These are phyloP conservation scores for Themeda triandra DNA, from an alignment of 176 grass and related monocot species.

Conservation along the genomic window DNA sequence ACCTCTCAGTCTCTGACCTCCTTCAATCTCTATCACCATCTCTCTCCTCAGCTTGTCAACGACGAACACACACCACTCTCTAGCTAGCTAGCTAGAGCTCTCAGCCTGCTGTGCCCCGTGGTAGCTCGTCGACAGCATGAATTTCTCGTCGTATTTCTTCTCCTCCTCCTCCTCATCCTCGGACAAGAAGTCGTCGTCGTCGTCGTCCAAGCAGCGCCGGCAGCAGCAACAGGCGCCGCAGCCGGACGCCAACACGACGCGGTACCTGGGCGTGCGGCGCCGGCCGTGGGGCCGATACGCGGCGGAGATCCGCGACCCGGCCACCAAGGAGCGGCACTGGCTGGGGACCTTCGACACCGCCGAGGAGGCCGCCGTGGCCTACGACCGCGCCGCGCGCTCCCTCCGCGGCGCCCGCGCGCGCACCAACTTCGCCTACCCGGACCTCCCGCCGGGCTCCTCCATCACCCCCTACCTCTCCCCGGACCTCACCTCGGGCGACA, in stretches of 20 bases:
- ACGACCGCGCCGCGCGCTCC: slow-evolving; percentile 85
- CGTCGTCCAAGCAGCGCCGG: slow-evolving; percentile 55
- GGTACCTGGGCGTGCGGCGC: slow-evolving; percentile 80
- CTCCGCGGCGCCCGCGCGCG: slow-evolving; percentile 74
- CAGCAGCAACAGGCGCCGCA: slow-evolving; percentile 37
- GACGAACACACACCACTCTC: not conserved
- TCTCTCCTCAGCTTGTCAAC: slow-evolving; percentile 32
- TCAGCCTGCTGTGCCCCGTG: not conserved
- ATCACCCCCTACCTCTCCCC: slow-evolving; percentile 95
- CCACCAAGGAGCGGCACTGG: slow-evolving; percentile 96
- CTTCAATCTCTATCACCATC: not conserved
- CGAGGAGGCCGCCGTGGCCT: slow-evolving; percentile 92
- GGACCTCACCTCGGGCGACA: slow-evolving; percentile 56
- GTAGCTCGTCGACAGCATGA: slow-evolving; percentile 32
- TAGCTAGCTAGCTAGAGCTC: not conserved
- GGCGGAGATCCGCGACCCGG: slow-evolving; percentile 96
- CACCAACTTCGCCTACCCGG: slow-evolving; percentile 96
- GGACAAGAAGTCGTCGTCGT: slow-evolving; percentile 49
- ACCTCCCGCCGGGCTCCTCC: slow-evolving; percentile 89
- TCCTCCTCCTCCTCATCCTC: slow-evolving; percentile 47
- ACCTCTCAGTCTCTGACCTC: slow-evolving; percentile 2
- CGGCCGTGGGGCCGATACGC: slow-evolving; percentile 95
- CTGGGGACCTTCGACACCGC: slow-evolving; percentile 97
- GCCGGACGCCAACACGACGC: slow-evolving; percentile 37
- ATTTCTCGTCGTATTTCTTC: slow-evolving; percentile 76